Conservation (phyloP, 2,329 filamentous ascomycete species). For the Dactylonectria estremocensis region DNA sequence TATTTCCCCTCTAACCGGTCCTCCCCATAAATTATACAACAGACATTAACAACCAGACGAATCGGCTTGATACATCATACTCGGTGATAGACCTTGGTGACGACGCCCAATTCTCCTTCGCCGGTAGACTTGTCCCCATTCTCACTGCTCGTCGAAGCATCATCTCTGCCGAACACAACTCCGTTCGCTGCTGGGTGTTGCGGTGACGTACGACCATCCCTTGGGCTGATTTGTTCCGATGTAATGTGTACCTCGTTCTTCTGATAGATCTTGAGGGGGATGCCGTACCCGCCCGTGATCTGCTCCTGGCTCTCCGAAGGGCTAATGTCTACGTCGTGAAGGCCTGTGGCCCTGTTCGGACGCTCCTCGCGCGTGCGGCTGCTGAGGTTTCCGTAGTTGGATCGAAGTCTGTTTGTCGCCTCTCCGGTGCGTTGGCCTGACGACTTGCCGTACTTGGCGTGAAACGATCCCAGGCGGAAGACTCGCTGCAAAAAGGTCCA, state of each 20-base stretch:
- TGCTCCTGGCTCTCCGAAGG: slow-evolving; percentile 55
- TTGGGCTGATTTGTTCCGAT: slow-evolving; percentile 18
- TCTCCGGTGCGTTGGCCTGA: slow-evolving; percentile 45
- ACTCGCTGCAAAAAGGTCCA: slow-evolving; percentile 60
- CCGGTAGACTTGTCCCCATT: slow-evolving; percentile 30
- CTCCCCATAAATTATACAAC: not conserved
- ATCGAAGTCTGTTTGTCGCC: slow-evolving; percentile 40
- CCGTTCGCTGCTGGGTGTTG: slow-evolving; percentile 15
- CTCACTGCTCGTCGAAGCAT: slow-evolving; percentile 14
- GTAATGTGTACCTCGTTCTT: slow-evolving; percentile 54
- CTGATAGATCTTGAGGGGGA: slow-evolving; percentile 57
- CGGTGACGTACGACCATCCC: slow-evolving; percentile 15
- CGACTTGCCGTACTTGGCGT: slow-evolving; percentile 46
- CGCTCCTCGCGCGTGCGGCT: slow-evolving; percentile 41
- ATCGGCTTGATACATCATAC: slow-evolving; percentile 21
- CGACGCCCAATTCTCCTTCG: slow-evolving; percentile 45
- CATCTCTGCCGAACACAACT: slow-evolving; percentile 1
- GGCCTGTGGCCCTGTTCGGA: slow-evolving; percentile 17
- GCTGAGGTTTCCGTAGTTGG: slow-evolving; percentile 43
- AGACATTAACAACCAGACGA: not conserved
- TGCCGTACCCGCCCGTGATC: slow-evolving; percentile 51
- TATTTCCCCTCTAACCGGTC: not conserved
- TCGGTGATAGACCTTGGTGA: slow-evolving; percentile 46
- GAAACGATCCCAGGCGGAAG: slow-evolving; percentile 52
- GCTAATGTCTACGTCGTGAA: slow-evolving; percentile 40